Conservation (phyloP, 75 land plant genomes). For the Sequoiadendron giganteum region DNA sequence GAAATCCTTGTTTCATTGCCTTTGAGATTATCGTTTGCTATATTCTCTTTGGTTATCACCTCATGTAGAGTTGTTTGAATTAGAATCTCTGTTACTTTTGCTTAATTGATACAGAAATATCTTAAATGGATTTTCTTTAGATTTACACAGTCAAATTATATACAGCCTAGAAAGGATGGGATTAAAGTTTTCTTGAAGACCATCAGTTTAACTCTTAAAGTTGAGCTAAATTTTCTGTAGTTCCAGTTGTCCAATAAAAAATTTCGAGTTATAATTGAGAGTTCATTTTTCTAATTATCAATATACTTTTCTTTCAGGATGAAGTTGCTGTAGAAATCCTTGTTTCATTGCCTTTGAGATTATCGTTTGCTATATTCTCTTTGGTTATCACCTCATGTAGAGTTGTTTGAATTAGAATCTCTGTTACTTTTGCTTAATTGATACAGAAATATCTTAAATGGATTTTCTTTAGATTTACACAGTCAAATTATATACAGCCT, state of each 20-base stretch:
- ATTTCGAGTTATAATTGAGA: not conserved
- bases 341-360: not conserved
- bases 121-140: not conserved
- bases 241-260: not conserved
- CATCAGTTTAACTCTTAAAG: not conserved
- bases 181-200: not conserved
- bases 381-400: not conserved
- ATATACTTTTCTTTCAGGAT: slow-evolving; percentile 17
- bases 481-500: not conserved
- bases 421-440: not conserved
- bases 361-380: not conserved
- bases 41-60: not conserved
- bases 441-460: not conserved
- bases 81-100: not conserved
- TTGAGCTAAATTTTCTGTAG: not conserved
- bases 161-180: not conserved
- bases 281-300: not conserved
- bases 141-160: not conserved
- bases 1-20: not conserved
- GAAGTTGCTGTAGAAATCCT: slow-evolving; percentile 23
- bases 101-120: not conserved
- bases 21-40: not conserved
- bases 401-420: not conserved
- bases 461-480: not conserved
- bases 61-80: not conserved